These are phyloP conservation scores for Aspergillus affinis DNA, from an alignment of 495 filamentous ascomycete species.

Conservation along the genomic window DNA sequence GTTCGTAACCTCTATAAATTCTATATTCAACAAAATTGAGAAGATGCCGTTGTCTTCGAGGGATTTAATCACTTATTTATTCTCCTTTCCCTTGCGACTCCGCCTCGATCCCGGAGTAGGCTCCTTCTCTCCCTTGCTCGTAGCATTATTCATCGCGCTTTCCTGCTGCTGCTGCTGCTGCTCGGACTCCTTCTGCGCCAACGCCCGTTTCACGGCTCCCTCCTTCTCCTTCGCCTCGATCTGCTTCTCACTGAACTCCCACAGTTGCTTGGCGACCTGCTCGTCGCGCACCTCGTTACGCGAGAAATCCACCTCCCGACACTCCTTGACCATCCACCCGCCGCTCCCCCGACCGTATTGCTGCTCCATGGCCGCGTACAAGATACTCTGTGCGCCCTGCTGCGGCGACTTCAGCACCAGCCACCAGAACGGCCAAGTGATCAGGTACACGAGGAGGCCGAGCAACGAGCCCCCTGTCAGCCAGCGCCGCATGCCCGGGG, in stretches of 20 bases:
- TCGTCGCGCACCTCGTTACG: slow-evolving; percentile 78
- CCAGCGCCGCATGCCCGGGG: slow-evolving; percentile 84
- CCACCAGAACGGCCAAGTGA: slow-evolving; percentile 81
- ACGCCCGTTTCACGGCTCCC: slow-evolving; percentile 62
- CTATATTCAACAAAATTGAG: background rate
- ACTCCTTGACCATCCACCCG: slow-evolving; percentile 80
- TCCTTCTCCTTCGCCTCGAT: slow-evolving; percentile 83
- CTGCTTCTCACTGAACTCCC: slow-evolving; percentile 83
- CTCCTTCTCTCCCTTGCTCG: slow-evolving; percentile 26
- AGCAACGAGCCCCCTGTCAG: slow-evolving; percentile 78
- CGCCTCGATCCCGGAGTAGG: slow-evolving; percentile 44
- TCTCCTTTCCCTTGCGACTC: slow-evolving; percentile 40
- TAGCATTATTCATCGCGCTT: slow-evolving; percentile 31
- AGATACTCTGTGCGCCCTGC: slow-evolving; percentile 81
- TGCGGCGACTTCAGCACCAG: slow-evolving; percentile 78
- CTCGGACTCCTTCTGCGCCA: slow-evolving; percentile 64
- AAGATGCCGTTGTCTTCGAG: background rate
- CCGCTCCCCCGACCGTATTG: slow-evolving; percentile 65
- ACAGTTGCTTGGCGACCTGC: slow-evolving; percentile 74
- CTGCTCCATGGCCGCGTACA: slow-evolving; percentile 82
- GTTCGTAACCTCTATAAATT: background rate
- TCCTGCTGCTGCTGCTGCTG: slow-evolving; percentile 47
- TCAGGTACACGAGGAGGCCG: slow-evolving; percentile 76
- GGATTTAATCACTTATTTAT: slow-evolving; percentile 8
- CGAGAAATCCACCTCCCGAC: slow-evolving; percentile 67